phyloP scores from a whole-genome alignment of 768 basidiomycete species.

The Pisolithus tinctorius region DNA sequence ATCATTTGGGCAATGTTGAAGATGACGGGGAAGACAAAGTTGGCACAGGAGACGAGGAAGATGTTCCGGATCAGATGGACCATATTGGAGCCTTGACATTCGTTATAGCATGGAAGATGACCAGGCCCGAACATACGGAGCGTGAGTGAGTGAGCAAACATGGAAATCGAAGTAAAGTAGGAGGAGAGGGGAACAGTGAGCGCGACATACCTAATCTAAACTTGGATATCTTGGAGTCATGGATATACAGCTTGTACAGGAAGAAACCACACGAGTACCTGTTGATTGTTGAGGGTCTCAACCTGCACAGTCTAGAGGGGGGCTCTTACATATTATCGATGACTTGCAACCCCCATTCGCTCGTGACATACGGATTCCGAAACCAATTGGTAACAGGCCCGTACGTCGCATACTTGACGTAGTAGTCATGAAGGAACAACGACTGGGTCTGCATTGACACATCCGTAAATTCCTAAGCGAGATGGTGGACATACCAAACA shows the following conservation, averaged over 20 bases:
- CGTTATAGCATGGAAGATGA: background rate
- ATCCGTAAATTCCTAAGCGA: background rate
- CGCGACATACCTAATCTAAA: background rate
- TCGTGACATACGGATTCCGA: constrained; percentile 2
- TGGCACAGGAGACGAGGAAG: constrained; percentile 31
- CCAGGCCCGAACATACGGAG: too few relatives aligned
- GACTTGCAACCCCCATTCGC: background rate
- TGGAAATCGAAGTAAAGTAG: background rate
- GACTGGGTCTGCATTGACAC: background rate
- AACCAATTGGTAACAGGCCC: background rate
- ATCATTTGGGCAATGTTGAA: constrained; percentile 12
- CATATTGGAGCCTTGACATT: background rate
- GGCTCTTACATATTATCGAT: background rate
- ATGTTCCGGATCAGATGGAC: constrained; percentile 23
- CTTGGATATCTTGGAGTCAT: background rate
- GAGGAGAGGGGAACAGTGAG: background rate
- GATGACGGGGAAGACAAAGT: constrained; percentile 34
- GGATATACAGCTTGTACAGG: constrained; percentile 14
- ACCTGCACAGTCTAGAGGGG: background rate
- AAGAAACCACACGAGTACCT: constrained; percentile 25
- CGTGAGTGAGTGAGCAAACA: too few relatives aligned
- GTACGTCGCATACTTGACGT: background rate
- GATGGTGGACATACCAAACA: constrained; percentile 6
- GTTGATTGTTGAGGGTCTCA: background rate
- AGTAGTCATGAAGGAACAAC: constrained; percentile 7